Conservation (phyloP, 148 eudicot genomes). For the Suaeda aralocaspica region DNA sequence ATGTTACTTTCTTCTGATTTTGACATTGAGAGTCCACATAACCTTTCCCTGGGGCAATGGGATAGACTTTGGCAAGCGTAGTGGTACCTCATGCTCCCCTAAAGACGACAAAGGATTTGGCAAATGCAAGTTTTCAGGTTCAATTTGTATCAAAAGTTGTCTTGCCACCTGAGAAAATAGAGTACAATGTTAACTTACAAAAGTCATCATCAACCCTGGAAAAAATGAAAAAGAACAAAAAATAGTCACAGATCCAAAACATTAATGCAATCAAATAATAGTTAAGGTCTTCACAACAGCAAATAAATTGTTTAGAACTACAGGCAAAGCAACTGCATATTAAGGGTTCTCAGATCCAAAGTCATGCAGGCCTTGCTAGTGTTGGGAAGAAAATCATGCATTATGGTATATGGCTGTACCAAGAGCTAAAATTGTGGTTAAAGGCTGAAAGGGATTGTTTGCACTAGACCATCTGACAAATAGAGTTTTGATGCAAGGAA, state of each 20-base stretch:
- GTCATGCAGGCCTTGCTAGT: no score
- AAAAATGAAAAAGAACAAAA: not conserved
- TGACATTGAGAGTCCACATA: conserved; percentile 64
- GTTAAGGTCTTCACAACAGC: no score
- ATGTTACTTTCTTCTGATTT: conserved; percentile 57
- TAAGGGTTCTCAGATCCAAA: no score
- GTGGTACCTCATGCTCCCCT: conserved; percentile 71
- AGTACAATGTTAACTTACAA: not conserved
- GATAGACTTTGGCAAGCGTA: conserved; percentile 70
- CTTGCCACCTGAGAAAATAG: conserved; percentile 56
- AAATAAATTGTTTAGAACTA: no score
- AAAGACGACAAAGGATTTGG: conserved; percentile 58
- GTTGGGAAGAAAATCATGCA: no score
- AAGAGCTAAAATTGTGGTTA: no score
- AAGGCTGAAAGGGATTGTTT: no score
- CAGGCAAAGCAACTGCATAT: no score
- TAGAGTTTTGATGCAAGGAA: no score
- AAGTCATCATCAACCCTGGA: not conserved
- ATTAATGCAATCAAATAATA: no score
- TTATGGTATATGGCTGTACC: no score
- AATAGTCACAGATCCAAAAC: not conserved
- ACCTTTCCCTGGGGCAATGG: conserved; percentile 73
- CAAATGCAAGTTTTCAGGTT: conserved; percentile 65
- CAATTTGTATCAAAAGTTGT: conserved; percentile 56
- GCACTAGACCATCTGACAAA: no score